These are phyloP conservation scores for Oidium heveae DNA, from an alignment of 2,329 filamentous ascomycete species.

Conservation along the genomic window DNA sequence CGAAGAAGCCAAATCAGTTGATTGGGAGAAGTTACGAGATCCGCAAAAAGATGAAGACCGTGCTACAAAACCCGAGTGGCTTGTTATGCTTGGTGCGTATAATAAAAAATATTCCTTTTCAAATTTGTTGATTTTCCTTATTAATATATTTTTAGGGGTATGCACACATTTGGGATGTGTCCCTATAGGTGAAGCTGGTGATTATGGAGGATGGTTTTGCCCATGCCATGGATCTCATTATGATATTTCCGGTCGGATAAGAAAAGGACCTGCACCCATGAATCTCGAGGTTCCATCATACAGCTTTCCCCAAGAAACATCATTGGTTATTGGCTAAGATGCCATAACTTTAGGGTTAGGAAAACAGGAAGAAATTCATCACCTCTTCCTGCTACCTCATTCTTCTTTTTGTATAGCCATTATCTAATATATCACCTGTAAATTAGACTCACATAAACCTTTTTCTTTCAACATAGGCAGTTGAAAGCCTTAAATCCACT, in stretches of 20 bases:
- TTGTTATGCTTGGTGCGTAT: conserved; percentile 75
- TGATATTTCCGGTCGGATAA: conserved; percentile 95
- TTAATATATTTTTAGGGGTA: conserved; percentile 36
- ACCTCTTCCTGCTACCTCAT: too few species aligned
- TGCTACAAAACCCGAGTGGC: conserved; percentile 96
- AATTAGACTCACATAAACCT: too few species aligned
- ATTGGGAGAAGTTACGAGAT: conserved; percentile 65
- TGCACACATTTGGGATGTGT: conserved; percentile 99
- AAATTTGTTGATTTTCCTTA: background rate
- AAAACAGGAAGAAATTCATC: background rate
- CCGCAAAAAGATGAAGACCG: conserved; percentile 77
- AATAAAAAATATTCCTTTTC: background rate
- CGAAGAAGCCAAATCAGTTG: conserved; percentile 73
- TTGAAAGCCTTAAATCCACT: too few species aligned
- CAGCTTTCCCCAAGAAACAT: conserved; percentile 75
- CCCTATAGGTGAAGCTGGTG: conserved; percentile 93
- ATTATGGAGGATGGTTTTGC: conserved; percentile 99
- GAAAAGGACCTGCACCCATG: conserved; percentile 87
- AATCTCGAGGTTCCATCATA: conserved; percentile 90
- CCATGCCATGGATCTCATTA: conserved; percentile 99
- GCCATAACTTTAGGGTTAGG: conserved; percentile 1
- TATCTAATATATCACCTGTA: too few species aligned
- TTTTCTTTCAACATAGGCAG: too few species aligned
- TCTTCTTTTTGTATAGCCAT: too few species aligned
- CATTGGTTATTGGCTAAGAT: conserved; percentile 70